Evolutionary conservation across 1,284 basidiomycete species (phyloP).

Genomic region (Sanguinoderma infundibulare): DNA sequence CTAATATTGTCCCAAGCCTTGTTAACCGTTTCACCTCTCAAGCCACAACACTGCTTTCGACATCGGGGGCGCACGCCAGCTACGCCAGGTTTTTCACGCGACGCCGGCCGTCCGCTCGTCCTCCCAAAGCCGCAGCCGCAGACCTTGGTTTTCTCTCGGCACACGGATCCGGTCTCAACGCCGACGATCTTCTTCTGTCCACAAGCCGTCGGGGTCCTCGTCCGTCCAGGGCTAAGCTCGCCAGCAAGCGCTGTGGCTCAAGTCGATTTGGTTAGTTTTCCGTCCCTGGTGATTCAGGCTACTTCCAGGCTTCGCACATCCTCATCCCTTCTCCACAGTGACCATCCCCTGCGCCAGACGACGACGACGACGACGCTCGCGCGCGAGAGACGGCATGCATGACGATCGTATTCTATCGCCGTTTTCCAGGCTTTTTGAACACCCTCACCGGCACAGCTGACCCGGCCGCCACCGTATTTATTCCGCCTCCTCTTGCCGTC

Average conservation of each 20-base stretch:
- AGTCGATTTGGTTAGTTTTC: conserved; percentile 7
- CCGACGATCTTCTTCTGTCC: not conserved
- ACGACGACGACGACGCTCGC: not conserved
- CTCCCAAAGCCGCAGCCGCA: too few species aligned
- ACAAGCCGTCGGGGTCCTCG: not conserved
- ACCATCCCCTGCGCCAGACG: not conserved
- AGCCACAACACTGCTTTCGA: not conserved
- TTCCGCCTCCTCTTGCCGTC: not conserved
- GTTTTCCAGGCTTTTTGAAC: not conserved
- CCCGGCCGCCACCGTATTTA: not conserved
- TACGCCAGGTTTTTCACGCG: too few species aligned
- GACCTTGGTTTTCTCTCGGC: too few species aligned
- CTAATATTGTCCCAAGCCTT: too few species aligned
- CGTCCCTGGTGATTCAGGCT: conserved; percentile 20
- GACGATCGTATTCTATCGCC: conserved; percentile 15
- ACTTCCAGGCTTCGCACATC: conserved; percentile 9
- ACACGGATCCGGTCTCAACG: too few species aligned
- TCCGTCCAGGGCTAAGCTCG: not conserved
- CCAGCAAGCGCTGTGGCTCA: not conserved
- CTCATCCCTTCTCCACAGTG: not conserved
- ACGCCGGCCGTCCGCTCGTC: too few species aligned
- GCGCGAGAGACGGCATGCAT: conserved; percentile 5
- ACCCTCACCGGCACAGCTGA: not conserved
- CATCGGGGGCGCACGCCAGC: too few species aligned
- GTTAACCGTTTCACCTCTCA: not conserved